Percentiles rank a stretch among this genome's conserved stretches.
Conservation (phyloP, 306 rosid species). For the Fragaria ananassa region DNA sequence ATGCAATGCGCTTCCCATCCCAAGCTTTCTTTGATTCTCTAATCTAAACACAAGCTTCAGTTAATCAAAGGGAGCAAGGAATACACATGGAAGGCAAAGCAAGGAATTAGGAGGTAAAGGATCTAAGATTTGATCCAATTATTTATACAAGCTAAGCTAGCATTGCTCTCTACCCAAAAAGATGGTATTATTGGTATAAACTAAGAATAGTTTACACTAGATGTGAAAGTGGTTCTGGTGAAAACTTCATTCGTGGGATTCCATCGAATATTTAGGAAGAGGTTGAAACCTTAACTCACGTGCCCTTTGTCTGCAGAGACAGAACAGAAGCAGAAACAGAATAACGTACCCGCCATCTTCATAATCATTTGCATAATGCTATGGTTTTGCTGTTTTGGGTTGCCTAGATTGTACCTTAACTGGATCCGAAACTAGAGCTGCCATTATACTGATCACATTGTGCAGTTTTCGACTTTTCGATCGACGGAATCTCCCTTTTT, state of each 20-base stretch:
- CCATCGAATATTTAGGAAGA: constrained; percentile 1
- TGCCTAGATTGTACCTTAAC: background rate
- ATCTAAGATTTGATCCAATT: constrained; percentile 6
- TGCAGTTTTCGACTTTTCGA: background rate
- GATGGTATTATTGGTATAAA: background rate
- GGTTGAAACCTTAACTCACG: constrained; percentile 17
- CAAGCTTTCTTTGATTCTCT: background rate
- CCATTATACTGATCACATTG: background rate
- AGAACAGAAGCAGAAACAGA: background rate
- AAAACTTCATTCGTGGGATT: constrained; percentile 2
- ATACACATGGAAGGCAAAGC: constrained; percentile 7
- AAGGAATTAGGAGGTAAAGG: constrained; percentile 1
- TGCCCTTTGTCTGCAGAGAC: constrained; percentile 11
- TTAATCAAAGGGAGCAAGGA: background rate
- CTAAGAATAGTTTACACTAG: constrained; percentile 1
- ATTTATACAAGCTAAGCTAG: background rate
- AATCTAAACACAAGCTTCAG: background rate
- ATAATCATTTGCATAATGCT: background rate
- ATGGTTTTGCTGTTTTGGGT: background rate
- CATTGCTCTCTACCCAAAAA: background rate
- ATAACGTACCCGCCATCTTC: constrained; percentile 19
- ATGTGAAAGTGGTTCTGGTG: constrained; percentile 8
- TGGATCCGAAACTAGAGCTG: background rate
- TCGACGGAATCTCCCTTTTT: background rate
- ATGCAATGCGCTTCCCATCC: background rate